Base-by-base conservation (phyloP, 2,329 filamentous ascomycete species). In the Dactylellina leptospora region DNA sequence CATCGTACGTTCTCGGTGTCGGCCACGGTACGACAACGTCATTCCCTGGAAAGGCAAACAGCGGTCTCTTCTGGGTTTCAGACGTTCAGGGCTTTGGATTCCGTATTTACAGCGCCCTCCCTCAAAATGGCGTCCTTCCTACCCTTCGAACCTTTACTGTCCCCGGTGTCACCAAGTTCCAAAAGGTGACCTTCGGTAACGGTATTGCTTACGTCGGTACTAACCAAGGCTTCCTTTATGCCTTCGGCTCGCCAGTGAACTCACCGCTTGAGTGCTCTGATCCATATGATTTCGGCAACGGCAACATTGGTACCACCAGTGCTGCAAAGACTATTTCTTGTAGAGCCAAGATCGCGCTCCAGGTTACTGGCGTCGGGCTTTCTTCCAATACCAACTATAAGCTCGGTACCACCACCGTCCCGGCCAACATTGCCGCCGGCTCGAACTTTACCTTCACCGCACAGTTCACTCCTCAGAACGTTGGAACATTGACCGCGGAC, bases 11-110 rank as follows among this genome's bases (percentile, higher is more conserved):
- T 51, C 81, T 87, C 0, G 85, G 85, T 25, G 83, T 85, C 28
- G 83, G 84, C 23, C 85, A 87, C 69, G 84, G 84, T 20, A 85
- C 85, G 0, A 83, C 83, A 0, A 87, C 85, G 0, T 85, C 85
- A 0, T 79, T 86, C 47, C 82, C 84, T 56, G 83, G 82, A 2
- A 80, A 85, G 74, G 77, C 80, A 1, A 85, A 85, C 2, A 86
- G 84, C 0, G 85, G 85, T 23, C 81, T 87, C 0, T 76, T 86
- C 4, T 87, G 85, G 85, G 82, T 82, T 0, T 82, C 81, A 0
- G 85, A 87, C 60, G 83, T 86, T 0, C 82, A 86, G 73, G 84
- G 84, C 4, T 78, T 79, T 4, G 83, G 83, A 64, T 79, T 86
- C 8, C 81, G 83, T 18, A 81, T 85, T 30, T 86, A 85, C 74